Evolutionary conservation across 495 filamentous ascomycete genomes (phyloP).

Genomic region (Aspergillus sclerotiicarbonarius): DNA sequence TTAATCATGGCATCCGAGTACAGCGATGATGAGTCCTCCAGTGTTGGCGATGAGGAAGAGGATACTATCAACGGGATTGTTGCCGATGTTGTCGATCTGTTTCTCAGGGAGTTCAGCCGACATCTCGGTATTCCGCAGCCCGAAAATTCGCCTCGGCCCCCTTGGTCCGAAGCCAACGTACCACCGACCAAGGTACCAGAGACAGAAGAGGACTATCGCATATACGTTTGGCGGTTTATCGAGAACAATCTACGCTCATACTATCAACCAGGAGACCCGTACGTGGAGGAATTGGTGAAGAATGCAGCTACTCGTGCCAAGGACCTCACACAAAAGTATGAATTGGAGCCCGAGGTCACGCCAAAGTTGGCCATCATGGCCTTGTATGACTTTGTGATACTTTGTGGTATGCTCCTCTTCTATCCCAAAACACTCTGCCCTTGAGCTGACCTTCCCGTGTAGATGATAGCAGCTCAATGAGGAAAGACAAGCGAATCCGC

Average conservation of each 20-base stretch:
- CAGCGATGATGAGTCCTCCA: background rate
- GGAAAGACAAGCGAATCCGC: background rate
- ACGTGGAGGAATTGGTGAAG: background rate
- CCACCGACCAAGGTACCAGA: background rate
- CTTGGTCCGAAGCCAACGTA: background rate
- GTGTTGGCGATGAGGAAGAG: background rate
- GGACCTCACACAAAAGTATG: background rate
- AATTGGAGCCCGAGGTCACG: background rate
- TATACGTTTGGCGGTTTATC: background rate
- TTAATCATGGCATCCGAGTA: background rate
- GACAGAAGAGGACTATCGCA: background rate
- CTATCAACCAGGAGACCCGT: background rate
- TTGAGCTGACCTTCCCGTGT: background rate
- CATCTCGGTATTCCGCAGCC: background rate
- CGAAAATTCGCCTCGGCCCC: background rate
- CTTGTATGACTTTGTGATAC: background rate
- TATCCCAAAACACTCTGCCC: background rate
- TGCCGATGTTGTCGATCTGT: background rate
- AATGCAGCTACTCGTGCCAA: background rate
- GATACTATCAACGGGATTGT: background rate
- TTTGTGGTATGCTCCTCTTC: background rate
- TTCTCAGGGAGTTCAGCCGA: background rate
- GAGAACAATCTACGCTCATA: background rate
- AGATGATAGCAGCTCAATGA: background rate
- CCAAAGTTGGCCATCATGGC: background rate